phyloP scores from a whole-genome alignment of 257 asterid species.

The Echium plantagineum region DNA sequence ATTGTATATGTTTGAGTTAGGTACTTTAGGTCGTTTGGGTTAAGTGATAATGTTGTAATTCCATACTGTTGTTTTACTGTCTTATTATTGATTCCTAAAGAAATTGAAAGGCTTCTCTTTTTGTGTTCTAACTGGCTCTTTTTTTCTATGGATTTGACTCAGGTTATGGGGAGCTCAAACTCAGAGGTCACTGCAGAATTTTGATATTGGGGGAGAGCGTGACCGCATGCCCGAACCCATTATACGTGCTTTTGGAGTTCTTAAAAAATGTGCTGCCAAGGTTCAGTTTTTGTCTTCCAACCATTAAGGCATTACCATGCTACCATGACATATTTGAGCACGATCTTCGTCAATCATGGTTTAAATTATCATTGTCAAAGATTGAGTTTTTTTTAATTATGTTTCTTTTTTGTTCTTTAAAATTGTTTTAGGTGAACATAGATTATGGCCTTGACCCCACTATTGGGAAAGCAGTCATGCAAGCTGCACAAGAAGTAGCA shows the following conservation, averaged over 20 bases:
- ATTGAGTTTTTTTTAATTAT: background rate
- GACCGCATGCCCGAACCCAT: constrained; percentile 98
- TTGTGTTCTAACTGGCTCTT: background rate
- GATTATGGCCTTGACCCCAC: constrained; percentile 92
- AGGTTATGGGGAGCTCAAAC: constrained; percentile 99
- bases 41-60: background rate
- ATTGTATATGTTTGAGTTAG: too few relatives aligned
- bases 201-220: constrained; percentile 92
- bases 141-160: constrained; percentile 6
- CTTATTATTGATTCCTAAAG: too few relatives aligned
- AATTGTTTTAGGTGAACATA: constrained; percentile 59
- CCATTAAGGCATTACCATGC: background rate
- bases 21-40: too few relatives aligned
- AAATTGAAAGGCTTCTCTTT: background rate
- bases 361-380: background rate
- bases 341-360: too few relatives aligned
- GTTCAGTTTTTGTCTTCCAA: constrained; percentile 19
- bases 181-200: constrained; percentile 88
- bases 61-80: background rate
- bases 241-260: constrained; percentile 83
- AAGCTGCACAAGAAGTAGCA: constrained; percentile 97
- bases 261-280: constrained; percentile 96
- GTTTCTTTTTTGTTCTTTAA: background rate
- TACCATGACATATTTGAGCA: too few relatives aligned
- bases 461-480: constrained; percentile 88